These are phyloP conservation scores for Ogataea kodamae DNA, from an alignment of 805 yeast species.

Conservation along the genomic window DNA sequence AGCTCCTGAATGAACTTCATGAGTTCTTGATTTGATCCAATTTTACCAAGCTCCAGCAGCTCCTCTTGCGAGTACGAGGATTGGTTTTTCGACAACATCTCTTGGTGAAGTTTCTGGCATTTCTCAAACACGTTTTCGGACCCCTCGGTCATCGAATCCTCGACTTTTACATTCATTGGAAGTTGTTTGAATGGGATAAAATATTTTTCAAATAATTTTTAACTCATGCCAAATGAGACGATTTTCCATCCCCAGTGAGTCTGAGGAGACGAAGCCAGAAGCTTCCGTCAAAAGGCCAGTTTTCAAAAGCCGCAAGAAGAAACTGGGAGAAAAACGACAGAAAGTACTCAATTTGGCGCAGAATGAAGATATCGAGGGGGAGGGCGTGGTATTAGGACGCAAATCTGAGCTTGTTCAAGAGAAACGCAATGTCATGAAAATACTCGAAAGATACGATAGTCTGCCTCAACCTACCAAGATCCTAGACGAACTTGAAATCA, in stretches of 20 bases:
- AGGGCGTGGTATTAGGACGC: conserved; percentile 1
- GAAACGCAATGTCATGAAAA: conserved; percentile 4
- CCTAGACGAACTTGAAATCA: conserved; percentile 17
- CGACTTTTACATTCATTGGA: conserved; percentile 7
- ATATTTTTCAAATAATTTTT: conserved; percentile 4
- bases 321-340: conserved; percentile 5
- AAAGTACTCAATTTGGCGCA: neutral
- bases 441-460: conserved; percentile 4
- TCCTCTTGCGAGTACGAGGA: conserved; percentile 66
- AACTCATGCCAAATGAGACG: conserved; percentile 7
- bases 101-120: conserved; percentile 42
- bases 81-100: conserved; percentile 53
- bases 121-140: conserved; percentile 1
- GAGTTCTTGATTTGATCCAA: conserved; percentile 39
- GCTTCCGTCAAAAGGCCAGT: conserved; percentile 1
- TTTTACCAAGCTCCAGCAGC: conserved; percentile 47
- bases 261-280: conserved; percentile 1
- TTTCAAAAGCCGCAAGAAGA: conserved; percentile 7
- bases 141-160: conserved; percentile 12
- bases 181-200: neutral
- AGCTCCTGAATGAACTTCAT: conserved; percentile 45
- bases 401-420: neutral
- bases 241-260: conserved; percentile 6
- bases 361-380: conserved; percentile 5
- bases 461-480: conserved; percentile 9